A percentile compares a stretch with the other conserved stretches of the same genome.
phyloP scores from a whole-genome alignment of 73 alveolate species.

The Paramecium octaurelia region DNA sequence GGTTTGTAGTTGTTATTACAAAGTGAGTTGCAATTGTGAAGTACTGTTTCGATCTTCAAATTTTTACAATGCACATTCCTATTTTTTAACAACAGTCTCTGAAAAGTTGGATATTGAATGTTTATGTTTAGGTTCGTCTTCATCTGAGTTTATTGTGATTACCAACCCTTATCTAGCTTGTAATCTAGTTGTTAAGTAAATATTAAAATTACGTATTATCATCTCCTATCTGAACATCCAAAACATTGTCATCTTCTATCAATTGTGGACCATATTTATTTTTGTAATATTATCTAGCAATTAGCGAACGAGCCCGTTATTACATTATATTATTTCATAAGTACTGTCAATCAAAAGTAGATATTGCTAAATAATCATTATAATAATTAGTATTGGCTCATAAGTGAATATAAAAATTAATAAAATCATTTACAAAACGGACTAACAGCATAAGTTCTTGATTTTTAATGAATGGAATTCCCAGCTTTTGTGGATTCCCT shows the following conservation, averaged over 20 bases:
- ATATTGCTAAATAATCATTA: background rate
- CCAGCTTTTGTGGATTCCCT: constrained; percentile 35
- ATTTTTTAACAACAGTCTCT: background rate
- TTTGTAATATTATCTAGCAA: background rate
- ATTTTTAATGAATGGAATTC: background rate
- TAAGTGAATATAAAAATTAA: background rate
- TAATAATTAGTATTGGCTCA: background rate
- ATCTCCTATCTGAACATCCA: background rate
- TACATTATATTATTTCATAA: background rate
- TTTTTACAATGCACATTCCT: background rate
- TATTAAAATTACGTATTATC: background rate
- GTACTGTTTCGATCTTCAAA: background rate
- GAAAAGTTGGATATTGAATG: background rate
- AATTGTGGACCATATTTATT: background rate
- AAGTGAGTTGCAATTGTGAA: background rate
- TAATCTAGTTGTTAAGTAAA: background rate
- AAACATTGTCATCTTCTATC: background rate
- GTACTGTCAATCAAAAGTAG: background rate
- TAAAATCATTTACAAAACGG: background rate
- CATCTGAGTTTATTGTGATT: background rate
- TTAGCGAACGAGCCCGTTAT: background rate
- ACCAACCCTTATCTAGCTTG: background rate
- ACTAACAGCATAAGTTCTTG: background rate
- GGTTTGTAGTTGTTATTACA: background rate
- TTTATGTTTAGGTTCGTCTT: background rate